phyloP scores from a whole-genome alignment of 805 yeast genomes.

The Zygoascus biomembranicola region DNA sequence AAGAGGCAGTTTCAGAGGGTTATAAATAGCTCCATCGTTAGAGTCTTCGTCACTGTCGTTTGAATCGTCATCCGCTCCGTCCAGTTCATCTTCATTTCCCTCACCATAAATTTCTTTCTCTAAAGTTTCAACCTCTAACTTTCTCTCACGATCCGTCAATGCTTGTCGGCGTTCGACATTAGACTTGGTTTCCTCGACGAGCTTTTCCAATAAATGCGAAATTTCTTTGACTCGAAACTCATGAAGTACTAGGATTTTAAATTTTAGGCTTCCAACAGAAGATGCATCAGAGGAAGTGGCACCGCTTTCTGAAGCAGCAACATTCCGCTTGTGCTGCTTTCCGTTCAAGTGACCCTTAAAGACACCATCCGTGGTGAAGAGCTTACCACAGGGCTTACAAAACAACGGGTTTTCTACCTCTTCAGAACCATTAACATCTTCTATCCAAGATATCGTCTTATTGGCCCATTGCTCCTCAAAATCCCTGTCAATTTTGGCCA shows the following conservation, averaged over 20 bases:
- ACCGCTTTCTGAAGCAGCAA: background rate
- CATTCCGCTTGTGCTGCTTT: constrained; percentile 60
- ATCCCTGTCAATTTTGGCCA: constrained; percentile 23
- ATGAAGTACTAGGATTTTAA: constrained; percentile 22
- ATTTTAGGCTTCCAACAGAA: constrained; percentile 5
- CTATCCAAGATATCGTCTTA: background rate
- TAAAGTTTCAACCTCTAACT: constrained; percentile 42
- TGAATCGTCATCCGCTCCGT: constrained; percentile 14
- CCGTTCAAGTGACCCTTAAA: constrained; percentile 64
- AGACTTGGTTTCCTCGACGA: constrained; percentile 42
- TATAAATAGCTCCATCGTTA: constrained; percentile 28
- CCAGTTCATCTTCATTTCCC: constrained; percentile 13
- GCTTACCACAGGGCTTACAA: constrained; percentile 58
- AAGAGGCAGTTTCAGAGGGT: constrained; percentile 57
- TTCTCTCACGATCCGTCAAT: constrained; percentile 62
- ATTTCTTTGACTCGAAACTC: constrained; percentile 37
- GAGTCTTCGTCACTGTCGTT: constrained; percentile 27
- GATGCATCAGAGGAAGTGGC: background rate
- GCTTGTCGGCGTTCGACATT: constrained; percentile 56
- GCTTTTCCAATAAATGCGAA: constrained; percentile 32
- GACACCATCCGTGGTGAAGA: constrained; percentile 56
- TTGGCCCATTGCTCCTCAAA: constrained; percentile 17
- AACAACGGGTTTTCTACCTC: constrained; percentile 25
- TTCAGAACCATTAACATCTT: background rate
- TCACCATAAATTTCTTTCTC: constrained; percentile 26